phyloP scores from a whole-genome alignment of 2,329 filamentous ascomycete species.

The Diaporthe helianthi region DNA sequence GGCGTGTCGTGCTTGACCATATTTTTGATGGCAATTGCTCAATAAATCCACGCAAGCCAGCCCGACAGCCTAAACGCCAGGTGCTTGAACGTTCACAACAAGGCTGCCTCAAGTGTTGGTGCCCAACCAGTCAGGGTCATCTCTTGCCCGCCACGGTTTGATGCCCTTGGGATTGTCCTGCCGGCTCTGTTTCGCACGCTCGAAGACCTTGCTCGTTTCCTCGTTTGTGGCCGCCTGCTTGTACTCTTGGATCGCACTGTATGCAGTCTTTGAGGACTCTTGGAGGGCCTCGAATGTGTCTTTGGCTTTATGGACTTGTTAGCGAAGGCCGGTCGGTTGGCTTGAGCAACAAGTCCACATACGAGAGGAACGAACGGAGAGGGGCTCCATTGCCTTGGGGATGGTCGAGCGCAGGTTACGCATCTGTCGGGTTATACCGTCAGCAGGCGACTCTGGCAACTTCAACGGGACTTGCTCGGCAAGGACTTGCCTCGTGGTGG shows the following conservation, averaged over 20 bases:
- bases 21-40: neutral
- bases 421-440: conserved; percentile 29
- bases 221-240: conserved; percentile 54
- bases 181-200: conserved; percentile 60
- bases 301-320: conserved; percentile 52
- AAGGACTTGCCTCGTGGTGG: conserved; percentile 57
- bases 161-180: conserved; percentile 63
- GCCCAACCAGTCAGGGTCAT: conserved; percentile 65
- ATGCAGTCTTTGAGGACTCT: conserved; percentile 54
- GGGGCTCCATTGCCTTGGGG: conserved; percentile 58
- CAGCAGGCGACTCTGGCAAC: neutral
- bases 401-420: conserved; percentile 56
- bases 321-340: conserved; percentile 30
- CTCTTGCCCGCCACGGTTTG: conserved; percentile 63
- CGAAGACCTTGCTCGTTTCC: conserved; percentile 56
- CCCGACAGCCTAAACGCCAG: neutral
- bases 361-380: conserved; percentile 59
- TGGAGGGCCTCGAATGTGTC: conserved; percentile 55
- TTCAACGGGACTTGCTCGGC: neutral
- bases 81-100: neutral
- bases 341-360: conserved; percentile 40
- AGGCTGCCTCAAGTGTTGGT: conserved; percentile 21
- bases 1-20: neutral
- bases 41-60: neutral
- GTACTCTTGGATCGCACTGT: conserved; percentile 60